Base-by-base conservation (phyloP, 1,284 basidiomycete species). In the Trichosporon sp. region DNA sequence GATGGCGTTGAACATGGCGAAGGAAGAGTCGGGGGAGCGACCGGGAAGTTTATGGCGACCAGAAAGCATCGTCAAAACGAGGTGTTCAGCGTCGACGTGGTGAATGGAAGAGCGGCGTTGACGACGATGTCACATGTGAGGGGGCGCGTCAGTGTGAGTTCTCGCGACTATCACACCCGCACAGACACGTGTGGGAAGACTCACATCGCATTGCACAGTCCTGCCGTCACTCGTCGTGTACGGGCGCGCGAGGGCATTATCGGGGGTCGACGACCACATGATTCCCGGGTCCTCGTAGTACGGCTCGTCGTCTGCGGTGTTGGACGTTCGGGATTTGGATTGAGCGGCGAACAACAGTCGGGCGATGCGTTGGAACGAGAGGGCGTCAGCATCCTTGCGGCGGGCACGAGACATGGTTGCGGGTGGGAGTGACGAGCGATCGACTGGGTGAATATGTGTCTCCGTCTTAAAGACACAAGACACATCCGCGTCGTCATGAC, bases 211-310 rank as follows among this genome's bases (percentile, higher is more conserved):
- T 32, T 25, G 21, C 44, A 42, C 42, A 12, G 42, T 32, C 21
- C 44, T 29, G n/a, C 21, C 65, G 47, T 21, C 12, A 4, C 21
- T 32, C 25, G 38, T 31, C n/a, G 65, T 60, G 56, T 44, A 25
- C 13, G 44, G 35, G 15, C 44, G n/a, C 8, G 70, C 67, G 62
- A 73, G 70, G 0, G 44, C 42, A 42, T 71, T 71, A 47, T 71
- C 70, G 21, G 63, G 38, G 5, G 66, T 51, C 1, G 72, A 73
- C 12, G 72, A 66, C 72, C 72, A 73, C 72, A 73, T 73, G 68
- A 67, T 64, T 9, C 65, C 65, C 1, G 66, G 62, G 31, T 70
- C 67, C 42, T 72, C 71, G 27, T 58, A 32, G 64, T 70, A 72
- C 65, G 42, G 62, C 34, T 65, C 69, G 69, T 72, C 71, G 56